A percentile compares a stretch with the other conserved stretches of the same genome.
These are phyloP conservation scores for Aspergillus sp. DNA, from an alignment of 2,329 filamentous ascomycete genomes.

Conservation along the genomic window DNA sequence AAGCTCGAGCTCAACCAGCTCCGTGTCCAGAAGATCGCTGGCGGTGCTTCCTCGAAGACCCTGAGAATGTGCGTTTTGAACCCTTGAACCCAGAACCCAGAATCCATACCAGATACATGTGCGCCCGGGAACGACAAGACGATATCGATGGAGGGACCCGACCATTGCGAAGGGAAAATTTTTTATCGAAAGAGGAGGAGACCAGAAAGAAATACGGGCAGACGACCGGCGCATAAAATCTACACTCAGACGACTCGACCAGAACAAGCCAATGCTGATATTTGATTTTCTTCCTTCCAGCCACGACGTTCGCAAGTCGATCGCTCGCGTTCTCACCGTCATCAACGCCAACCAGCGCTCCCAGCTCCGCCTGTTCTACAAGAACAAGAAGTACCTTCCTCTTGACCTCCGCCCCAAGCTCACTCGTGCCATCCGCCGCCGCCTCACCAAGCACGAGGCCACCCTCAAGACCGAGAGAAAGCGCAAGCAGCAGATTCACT, in stretches of 20 bases:
- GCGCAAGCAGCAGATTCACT: constrained; percentile 93
- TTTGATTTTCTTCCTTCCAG: constrained; percentile 48
- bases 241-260: neutral
- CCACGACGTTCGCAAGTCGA: constrained; percentile 99
- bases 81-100: constrained; percentile 13
- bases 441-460: constrained; percentile 88
- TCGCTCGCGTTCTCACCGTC: constrained; percentile 97
- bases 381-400: constrained; percentile 99
- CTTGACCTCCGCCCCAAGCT: constrained; percentile 98
- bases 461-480: constrained; percentile 84
- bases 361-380: constrained; percentile 98
- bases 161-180: neutral
- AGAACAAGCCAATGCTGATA: constrained; percentile 25
- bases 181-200: neutral
- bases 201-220: neutral
- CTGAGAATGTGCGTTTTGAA: constrained; percentile 81
- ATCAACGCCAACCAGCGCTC: constrained; percentile 99
- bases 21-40: constrained; percentile 96
- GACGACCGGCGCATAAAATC: constrained; percentile 1
- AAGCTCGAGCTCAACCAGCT: constrained; percentile 96
- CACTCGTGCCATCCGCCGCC: constrained; percentile 95
- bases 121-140: neutral
- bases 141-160: neutral
- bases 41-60: constrained; percentile 90
- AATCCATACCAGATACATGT: constrained; percentile 5